Base-by-base conservation (phyloP, 257 asterid genomes). In the Anisodus tanguticus region DNA sequence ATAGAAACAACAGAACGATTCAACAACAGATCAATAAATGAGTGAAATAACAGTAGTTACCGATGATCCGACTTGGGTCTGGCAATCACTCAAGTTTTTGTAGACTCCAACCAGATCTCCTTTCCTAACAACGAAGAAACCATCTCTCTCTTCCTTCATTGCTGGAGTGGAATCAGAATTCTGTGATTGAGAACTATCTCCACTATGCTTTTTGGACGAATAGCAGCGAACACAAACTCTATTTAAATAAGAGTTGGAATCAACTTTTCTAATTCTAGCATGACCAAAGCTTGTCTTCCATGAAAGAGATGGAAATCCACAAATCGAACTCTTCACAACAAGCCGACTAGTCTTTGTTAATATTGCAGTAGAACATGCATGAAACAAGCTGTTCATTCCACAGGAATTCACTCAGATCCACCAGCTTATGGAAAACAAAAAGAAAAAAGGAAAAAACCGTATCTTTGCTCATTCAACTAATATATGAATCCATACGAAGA, bases 21-120 rank as follows among this genome's bases (percentile, higher is more conserved):
- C 63, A 51, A 76, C 22, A 77, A 77, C 22, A 76, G 63, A 76
- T 76, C 22, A 76, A 51, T 76, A 76, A 22, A 76, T 76, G 45
- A 9, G 22, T 49, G 81, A 51, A 76, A 83, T 55, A 84, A 71
- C 70, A 87, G 70, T 71, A n/a, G 89, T 90, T 94, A 95, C 99
- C 92, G 99, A 95, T 77, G 94, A 86, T 88, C 98, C 99, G 72
- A 93, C 99, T 95, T 95, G 99, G 81, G 93, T 92, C 90, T 95
- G 99, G 82, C 98, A 95, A 86, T 95, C 99, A 85, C 94, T 94
- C 85, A 95, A 90, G 88, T 94, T 94, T 90, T 93, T 95, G 92
- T 93, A 95, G 37, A 95, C 91, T 80, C 99, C 99, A 63, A 94
- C 91, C 76, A 94, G 87, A 86, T 94, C 98, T 45, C 98, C 99